A percentile compares a stretch with the other conserved stretches of the same genome.
These are phyloP conservation scores for Cladorrhinum sp. DNA, from an alignment of 2,329 filamentous ascomycete species.

Conservation along the genomic window DNA sequence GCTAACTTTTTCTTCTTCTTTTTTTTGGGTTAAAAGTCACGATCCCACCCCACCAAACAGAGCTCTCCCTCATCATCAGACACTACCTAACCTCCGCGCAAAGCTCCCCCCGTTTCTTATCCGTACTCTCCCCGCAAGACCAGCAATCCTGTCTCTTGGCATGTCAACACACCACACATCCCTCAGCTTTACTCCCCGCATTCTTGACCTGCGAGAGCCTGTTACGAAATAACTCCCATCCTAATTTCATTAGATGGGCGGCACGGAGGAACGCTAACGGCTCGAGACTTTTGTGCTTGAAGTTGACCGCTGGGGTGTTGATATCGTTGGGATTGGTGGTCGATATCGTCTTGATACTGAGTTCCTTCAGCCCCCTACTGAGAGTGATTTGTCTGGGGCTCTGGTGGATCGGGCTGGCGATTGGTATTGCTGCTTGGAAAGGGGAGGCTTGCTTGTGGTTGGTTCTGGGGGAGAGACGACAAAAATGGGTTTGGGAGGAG, in stretches of 20 bases:
- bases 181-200: slow-evolving; percentile 41
- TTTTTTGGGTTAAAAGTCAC: slow-evolving; percentile 26
- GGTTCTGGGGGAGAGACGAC: slow-evolving; percentile 32
- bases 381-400: slow-evolving; percentile 33
- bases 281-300: slow-evolving; percentile 33
- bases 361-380: slow-evolving; percentile 27
- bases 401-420: slow-evolving; percentile 36
- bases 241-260: slow-evolving; percentile 39
- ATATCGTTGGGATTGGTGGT: slow-evolving; percentile 30
- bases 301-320: slow-evolving; percentile 24
- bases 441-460: slow-evolving; percentile 39
- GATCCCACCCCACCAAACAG: slow-evolving; percentile 41
- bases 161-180: slow-evolving; percentile 43
- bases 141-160: slow-evolving; percentile 40
- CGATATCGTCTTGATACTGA: slow-evolving; percentile 35
- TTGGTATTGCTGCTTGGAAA: slow-evolving; percentile 33
- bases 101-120: slow-evolving; percentile 35
- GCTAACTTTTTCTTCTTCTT: too few relatives aligned
- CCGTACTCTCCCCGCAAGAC: slow-evolving; percentile 38
- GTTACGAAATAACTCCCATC: slow-evolving; percentile 38
- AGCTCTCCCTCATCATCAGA: slow-evolving; percentile 36
- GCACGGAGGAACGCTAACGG: slow-evolving; percentile 39
- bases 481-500: slow-evolving; percentile 41
- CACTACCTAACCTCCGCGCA: slow-evolving; percentile 38
- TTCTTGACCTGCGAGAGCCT: slow-evolving; percentile 37